phyloP scores from a whole-genome alignment of 805 yeast species.

The Cyberlindnera sargentensis region DNA sequence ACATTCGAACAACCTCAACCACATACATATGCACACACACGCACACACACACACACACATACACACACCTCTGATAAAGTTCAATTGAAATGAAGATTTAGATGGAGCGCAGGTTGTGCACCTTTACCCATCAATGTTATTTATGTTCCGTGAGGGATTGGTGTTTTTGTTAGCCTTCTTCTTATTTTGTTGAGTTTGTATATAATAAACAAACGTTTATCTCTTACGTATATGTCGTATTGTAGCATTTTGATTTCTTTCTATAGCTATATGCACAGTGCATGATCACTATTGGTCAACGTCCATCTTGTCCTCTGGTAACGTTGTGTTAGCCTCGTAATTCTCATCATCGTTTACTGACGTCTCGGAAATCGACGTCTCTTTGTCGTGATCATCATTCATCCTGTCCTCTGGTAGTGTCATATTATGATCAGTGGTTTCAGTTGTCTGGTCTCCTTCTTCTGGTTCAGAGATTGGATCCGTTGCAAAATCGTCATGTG shows the following conservation, averaged over 20 bases:
- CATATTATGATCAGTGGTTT: not conserved
- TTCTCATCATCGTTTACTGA: conserved; percentile 22
- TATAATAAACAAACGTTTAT: conserved; percentile 10
- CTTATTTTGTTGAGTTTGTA: conserved; percentile 7
- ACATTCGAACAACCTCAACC: too few species aligned
- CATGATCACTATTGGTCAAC: conserved; percentile 7
- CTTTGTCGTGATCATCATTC: conserved; percentile 23
- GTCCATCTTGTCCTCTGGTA: conserved; percentile 21
- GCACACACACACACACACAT: not conserved
- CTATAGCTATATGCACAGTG: not conserved
- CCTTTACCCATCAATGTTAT: too few species aligned
- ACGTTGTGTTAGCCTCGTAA: conserved; percentile 15
- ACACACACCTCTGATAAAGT: not conserved
- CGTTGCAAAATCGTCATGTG: not conserved
- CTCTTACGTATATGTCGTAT: conserved; percentile 1
- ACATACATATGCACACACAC: too few species aligned
- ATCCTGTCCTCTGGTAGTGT: conserved; percentile 10
- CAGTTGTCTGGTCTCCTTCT: not conserved
- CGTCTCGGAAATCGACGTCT: conserved; percentile 1
- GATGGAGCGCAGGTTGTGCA: not conserved
- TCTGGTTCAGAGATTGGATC: conserved; percentile 1
- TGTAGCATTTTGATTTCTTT: not conserved
- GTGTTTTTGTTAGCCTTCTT: conserved; percentile 1
- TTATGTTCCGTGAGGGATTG: conserved; percentile 1
- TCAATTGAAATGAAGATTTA: not conserved